Conservation (phyloP, 148 eudicot genomes). For the Camellia japonica region DNA sequence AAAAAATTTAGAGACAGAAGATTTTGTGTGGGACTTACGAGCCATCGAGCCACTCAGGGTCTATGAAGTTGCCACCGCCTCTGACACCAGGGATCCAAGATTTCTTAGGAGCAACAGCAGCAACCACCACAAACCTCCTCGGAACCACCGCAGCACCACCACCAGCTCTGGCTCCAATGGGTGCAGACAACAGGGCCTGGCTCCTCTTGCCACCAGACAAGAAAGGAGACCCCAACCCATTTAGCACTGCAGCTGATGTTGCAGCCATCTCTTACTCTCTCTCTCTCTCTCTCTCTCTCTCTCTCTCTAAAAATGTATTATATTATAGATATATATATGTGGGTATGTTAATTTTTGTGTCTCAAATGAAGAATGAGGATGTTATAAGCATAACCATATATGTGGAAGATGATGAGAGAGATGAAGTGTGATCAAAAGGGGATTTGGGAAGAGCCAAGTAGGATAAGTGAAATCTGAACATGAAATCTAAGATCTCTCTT, state of each 20-base stretch:
- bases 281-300: too few species aligned
- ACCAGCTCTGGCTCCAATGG: constrained; percentile 26
- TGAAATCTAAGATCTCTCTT: constrained; percentile 19
- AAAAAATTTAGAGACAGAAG: too few species aligned
- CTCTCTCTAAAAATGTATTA: not conserved
- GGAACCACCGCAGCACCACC: constrained; percentile 26
- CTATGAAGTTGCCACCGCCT: constrained; percentile 76
- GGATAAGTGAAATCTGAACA: constrained; percentile 69
- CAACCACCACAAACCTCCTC: constrained; percentile 48
- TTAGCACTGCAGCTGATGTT: constrained; percentile 68
- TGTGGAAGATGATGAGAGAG: not conserved
- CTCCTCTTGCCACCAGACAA: constrained; percentile 63
- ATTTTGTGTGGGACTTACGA: constrained; percentile 54
- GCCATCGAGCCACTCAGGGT: constrained; percentile 99
- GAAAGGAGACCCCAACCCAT: constrained; percentile 75
- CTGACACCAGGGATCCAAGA: constrained; percentile 90
- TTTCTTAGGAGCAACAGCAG: constrained; percentile 72
- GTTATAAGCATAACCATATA: not conserved
- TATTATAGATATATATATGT: not conserved
- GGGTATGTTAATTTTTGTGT: not conserved
- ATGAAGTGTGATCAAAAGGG: constrained; percentile 41
- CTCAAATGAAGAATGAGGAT: not conserved
- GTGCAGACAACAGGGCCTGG: constrained; percentile 39
- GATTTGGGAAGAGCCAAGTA: constrained; percentile 54
- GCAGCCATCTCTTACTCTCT: constrained; percentile 46